Base-by-base conservation (phyloP, 2,329 filamentous ascomycete genomes). In the Akanthomyces uredinophilus region DNA sequence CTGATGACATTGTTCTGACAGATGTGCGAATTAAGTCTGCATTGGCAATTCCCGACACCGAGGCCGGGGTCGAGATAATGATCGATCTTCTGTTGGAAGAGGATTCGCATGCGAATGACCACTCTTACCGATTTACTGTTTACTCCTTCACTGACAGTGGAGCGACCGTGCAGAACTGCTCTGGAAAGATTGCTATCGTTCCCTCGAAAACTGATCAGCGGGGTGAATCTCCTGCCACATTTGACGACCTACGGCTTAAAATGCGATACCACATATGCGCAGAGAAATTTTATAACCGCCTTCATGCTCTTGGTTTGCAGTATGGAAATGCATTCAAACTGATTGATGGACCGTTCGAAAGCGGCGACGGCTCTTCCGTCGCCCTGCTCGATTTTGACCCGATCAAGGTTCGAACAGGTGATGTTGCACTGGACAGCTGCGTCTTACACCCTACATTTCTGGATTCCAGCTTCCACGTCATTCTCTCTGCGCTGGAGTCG, bases 401-500 rank as follows among this genome's bases (percentile, higher is more conserved):
- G 5, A 60, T 47, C 13, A 60, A 50, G 18, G 61, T 68, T 4
- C 64, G 64, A 4, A 62, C 64, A 13, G 64, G 66, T 14, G 39
- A 63, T 43, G 65, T 27, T 14, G 24, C 46, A 6, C 6, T 65
- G n/a, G 68, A 70, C 27, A 10, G 22, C 29, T 50, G 44, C 13
- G n/a, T 60, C 22, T 11, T 51, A 16, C 56, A 60, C 11, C 56
- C 56, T 3, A 68, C 66, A 10, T 65, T 69, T 8, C 62, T 70
- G 3, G 68, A 70, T 53, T 64, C 68, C 14, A 66, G 67, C 62
- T 70, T 70, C 64, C 68, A 70, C 53, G 64, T 67, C 52, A 68
- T 70, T 37, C 68, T 70, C 63, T 60, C 66, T 47, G 67, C 69
- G 3, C 61, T 70, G 8, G 68, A 70, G 55, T 64, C 66, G n/a